A percentile compares a stretch with the other conserved stretches of the same genome.
Evolutionary conservation across 1,284 basidiomycete species (phyloP).

Genomic region (Pseudozyma thailandica): DNA sequence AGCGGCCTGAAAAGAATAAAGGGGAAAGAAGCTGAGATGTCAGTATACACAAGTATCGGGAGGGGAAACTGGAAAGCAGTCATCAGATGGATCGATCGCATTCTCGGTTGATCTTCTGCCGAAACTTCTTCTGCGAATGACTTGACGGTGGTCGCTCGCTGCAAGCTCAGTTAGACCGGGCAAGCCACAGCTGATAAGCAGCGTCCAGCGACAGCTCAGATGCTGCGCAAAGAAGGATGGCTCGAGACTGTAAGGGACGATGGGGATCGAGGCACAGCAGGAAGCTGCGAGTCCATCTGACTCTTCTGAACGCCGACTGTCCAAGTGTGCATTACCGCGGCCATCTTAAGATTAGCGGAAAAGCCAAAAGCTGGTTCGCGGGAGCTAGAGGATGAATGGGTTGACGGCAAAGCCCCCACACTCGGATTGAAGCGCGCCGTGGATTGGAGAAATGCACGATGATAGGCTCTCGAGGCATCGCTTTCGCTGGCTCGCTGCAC

Average conservation of each 20-base stretch:
- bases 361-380: conserved; percentile 16
- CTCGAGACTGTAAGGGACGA: neutral
- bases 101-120: neutral
- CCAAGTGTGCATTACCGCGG: conserved; percentile 8
- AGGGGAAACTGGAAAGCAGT: neutral
- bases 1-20: neutral
- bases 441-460: conserved; percentile 7
- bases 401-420: neutral
- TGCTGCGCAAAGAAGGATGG: neutral
- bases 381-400: conserved; percentile 3
- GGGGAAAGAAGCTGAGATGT: conserved; percentile 1
- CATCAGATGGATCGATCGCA: neutral
- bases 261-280: conserved; percentile 4
- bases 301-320: conserved; percentile 1
- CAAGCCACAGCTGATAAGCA: neutral
- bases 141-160: too few species aligned
- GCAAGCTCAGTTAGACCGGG: neutral
- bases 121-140: too few species aligned
- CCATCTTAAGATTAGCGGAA: conserved; percentile 2
- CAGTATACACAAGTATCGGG: conserved; percentile 4
- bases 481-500: conserved; percentile 4
- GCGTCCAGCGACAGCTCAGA: too few species aligned
- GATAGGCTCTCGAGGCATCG: conserved; percentile 37
- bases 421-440: neutral
- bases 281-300: neutral